Evolutionary conservation across 1,284 basidiomycete genomes (phyloP).

Genomic region (Chondrostereum purpureum): DNA sequence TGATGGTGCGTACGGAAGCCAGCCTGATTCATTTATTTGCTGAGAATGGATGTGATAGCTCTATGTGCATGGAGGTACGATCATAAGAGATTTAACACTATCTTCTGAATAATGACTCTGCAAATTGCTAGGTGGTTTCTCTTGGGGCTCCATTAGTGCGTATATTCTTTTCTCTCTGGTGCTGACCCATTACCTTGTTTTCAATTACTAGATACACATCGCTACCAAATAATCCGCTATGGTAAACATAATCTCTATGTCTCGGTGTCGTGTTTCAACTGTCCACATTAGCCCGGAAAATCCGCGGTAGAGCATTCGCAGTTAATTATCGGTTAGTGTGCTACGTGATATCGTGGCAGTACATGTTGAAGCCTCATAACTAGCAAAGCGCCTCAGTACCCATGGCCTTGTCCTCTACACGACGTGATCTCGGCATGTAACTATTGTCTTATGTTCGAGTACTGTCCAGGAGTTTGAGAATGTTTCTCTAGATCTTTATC

Average conservation of each 20-base stretch:
- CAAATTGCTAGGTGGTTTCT: slow-evolving; percentile 44
- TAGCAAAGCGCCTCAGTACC: slow-evolving; percentile 78
- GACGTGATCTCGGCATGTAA: slow-evolving; percentile 73
- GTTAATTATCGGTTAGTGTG: slow-evolving; percentile 48
- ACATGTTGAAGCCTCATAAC: neutral
- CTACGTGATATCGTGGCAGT: neutral
- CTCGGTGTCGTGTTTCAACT: slow-evolving; percentile 4
- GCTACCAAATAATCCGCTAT: slow-evolving; percentile 60
- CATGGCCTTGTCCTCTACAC: slow-evolving; percentile 82
- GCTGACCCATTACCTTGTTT: slow-evolving; percentile 2
- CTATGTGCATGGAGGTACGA: slow-evolving; percentile 65
- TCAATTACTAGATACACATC: slow-evolving; percentile 56
- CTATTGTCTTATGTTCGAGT: slow-evolving; percentile 12
- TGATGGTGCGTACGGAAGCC: slow-evolving; percentile 36
- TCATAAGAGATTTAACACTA: too few relatives aligned
- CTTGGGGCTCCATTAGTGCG: slow-evolving; percentile 62
- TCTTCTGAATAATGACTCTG: neutral
- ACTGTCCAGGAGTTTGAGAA: neutral
- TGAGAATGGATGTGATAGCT: slow-evolving; percentile 33
- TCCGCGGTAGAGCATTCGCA: slow-evolving; percentile 63
- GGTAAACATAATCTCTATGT: slow-evolving; percentile 25
- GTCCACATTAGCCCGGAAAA: slow-evolving; percentile 57
- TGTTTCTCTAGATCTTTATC: slow-evolving; percentile 58
- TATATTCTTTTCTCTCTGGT: slow-evolving; percentile 5
- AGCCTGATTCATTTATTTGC: neutral